phyloP scores from a whole-genome alignment of 202 grass and related monocot genomes.

The Cymbopogon flexuosus region DNA sequence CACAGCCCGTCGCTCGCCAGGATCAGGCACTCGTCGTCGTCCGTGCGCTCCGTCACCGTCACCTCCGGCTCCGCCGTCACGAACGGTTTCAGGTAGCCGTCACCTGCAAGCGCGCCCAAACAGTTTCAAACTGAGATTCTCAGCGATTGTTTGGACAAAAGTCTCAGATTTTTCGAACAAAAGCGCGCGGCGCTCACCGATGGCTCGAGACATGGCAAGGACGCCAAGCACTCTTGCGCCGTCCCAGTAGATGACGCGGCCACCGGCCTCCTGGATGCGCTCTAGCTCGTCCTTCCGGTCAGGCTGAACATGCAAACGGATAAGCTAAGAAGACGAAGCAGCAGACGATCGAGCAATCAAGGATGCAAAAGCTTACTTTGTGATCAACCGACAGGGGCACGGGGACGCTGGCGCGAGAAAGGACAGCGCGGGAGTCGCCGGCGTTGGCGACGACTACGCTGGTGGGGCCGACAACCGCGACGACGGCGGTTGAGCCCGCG shows the following conservation, averaged over 20 bases:
- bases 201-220: slow-evolving; percentile 88
- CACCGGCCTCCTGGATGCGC: slow-evolving; percentile 53
- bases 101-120: slow-evolving; percentile 41
- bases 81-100: slow-evolving; percentile 72
- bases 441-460: slow-evolving; percentile 64
- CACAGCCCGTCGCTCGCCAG: slow-evolving; percentile 88
- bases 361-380: slow-evolving; percentile 34
- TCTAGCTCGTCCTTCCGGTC: slow-evolving; percentile 71
- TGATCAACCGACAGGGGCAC: slow-evolving; percentile 64
- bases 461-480: slow-evolving; percentile 39
- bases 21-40: slow-evolving; percentile 79
- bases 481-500: slow-evolving; percentile 68
- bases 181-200: slow-evolving; percentile 39
- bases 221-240: slow-evolving; percentile 69
- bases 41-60: slow-evolving; percentile 56
- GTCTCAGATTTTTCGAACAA: background rate
- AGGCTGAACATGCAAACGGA: slow-evolving; percentile 38
- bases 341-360: background rate
- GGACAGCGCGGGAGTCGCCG: slow-evolving; percentile 75
- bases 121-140: background rate
- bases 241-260: slow-evolving; percentile 80
- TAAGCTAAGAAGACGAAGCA: background rate
- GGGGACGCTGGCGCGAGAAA: slow-evolving; percentile 49
- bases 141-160: background rate
- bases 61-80: slow-evolving; percentile 82